Conservation (phyloP, 768 basidiomycete genomes). For the Pluteus cervinus region DNA sequence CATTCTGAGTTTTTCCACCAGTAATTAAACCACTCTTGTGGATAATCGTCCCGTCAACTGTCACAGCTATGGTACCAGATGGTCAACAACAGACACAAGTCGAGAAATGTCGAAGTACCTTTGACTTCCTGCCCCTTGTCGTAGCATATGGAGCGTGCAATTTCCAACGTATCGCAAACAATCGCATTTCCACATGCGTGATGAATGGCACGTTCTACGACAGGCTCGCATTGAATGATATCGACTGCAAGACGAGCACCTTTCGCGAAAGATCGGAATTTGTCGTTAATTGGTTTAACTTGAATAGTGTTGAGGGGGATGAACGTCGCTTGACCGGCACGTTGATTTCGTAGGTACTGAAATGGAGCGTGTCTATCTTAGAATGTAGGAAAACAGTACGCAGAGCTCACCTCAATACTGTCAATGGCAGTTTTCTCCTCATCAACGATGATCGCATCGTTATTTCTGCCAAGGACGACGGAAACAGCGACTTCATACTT, state of each 20-base stretch:
- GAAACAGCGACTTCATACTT: conserved; percentile 92
- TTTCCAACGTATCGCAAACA: conserved; percentile 93
- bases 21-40: conserved; percentile 98
- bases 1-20: conserved; percentile 80
- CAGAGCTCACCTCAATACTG: conserved; percentile 76
- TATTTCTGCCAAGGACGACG: conserved; percentile 88
- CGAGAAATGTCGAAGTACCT: conserved; percentile 42
- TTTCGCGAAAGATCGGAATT: conserved; percentile 87
- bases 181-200: conserved; percentile 94
- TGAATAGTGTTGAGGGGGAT: conserved; percentile 98
- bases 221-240: conserved; percentile 76
- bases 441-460: conserved; percentile 94
- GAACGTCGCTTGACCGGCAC: conserved; percentile 94
- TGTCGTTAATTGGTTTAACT: conserved; percentile 90
- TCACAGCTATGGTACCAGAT: conserved; percentile 60
- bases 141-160: conserved; percentile 86
- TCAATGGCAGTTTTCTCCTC: conserved; percentile 96
- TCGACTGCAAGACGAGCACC: conserved; percentile 84
- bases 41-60: conserved; percentile 93
- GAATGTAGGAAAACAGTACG: background rate
- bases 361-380: background rate
- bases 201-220: conserved; percentile 90
- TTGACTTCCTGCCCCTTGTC: conserved; percentile 96
- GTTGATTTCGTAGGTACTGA: conserved; percentile 92
- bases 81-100: background rate